Conservation (phyloP, 805 yeast species). For the Candida suzukii region DNA sequence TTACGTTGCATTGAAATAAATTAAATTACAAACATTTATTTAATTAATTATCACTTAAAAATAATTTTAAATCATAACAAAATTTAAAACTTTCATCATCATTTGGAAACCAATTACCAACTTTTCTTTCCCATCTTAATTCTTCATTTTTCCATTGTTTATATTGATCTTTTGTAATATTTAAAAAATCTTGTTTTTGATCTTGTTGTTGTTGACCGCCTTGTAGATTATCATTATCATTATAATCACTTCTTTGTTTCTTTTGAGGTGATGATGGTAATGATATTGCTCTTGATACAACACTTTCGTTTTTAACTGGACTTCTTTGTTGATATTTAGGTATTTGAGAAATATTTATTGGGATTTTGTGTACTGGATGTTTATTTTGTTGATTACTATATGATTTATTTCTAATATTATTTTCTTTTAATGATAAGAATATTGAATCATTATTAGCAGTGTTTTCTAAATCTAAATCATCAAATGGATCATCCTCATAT, state of each 20-base stretch:
- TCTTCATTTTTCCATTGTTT: conserved; percentile 25
- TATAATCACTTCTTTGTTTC: too few species aligned
- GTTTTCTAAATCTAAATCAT: conserved; percentile 42
- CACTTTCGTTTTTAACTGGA: background rate
- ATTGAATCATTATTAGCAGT: conserved; percentile 27
- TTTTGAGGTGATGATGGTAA: background rate
- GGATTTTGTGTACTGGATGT: too few species aligned
- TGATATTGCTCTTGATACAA: background rate
- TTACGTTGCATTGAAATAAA: too few species aligned
- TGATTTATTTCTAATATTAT: too few species aligned
- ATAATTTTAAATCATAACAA: conserved; percentile 24
- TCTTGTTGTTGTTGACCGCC: too few species aligned
- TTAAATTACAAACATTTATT: background rate
- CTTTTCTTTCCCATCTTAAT: conserved; percentile 27
- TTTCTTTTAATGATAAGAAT: too few species aligned
- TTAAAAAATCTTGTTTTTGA: conserved; percentile 12
- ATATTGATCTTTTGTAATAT: conserved; percentile 19
- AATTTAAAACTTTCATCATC: conserved; percentile 17
- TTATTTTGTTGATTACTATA: too few species aligned
- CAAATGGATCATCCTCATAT: conserved; percentile 39
- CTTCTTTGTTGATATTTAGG: background rate
- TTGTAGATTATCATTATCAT: too few species aligned
- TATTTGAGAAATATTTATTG: background rate
- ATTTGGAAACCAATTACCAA: conserved; percentile 28
- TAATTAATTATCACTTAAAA: conserved; percentile 18